Evolutionary conservation across 225 moss, liverwort and hornwort species (phyloP), one percentile per base, ranked within the genome.

Genomic region (Asterella californica): DNA sequence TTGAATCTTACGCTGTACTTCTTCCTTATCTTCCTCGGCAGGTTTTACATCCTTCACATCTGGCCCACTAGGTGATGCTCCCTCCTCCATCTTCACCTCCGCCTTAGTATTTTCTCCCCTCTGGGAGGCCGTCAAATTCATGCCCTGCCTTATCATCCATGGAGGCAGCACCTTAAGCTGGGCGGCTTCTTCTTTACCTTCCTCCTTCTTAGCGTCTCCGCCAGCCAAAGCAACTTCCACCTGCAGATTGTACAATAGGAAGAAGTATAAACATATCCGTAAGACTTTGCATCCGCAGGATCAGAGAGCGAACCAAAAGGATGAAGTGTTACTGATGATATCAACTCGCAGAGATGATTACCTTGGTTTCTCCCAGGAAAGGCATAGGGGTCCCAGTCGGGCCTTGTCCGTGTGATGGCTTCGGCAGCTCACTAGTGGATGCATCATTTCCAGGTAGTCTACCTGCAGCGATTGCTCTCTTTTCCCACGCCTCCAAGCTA

Each of bases 61-160:
- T n/a, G 86, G 78, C 32, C 88, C 87, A 77, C 72, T 76, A 25
- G 75, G 55, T 65, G 75, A 60, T 32, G 55, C 76, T 12, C 78
- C 82, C 34, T 85, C 85, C 54, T 86, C 91, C 50, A 37, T 82
- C 83, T 87, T 89, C 34, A 83, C 84, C 57, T 86, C 89, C 33
- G 85, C 79, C 81, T 78, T 90, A 17, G 55, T 71, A 21, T 60
- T 77, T 84, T 91, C 99, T 79, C 99, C 99, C 60, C 99, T 90
- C 81, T 99, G 99, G 46, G 89, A 81, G 48, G 95, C 91, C 38
- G 93, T 93, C 18, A 99, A 83, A 15, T 81, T 84, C 99, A 99
- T 95, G 66, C 99, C 99, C 82, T 99, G 88, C 53, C 91, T 88
- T 63, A 99, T 99, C 99, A 99, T 99, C 99, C 99, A 99, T 30